These are phyloP conservation scores for Neopestalotiopsis sp. DNA, from an alignment of 2,329 filamentous ascomycete genomes.

Conservation along the genomic window DNA sequence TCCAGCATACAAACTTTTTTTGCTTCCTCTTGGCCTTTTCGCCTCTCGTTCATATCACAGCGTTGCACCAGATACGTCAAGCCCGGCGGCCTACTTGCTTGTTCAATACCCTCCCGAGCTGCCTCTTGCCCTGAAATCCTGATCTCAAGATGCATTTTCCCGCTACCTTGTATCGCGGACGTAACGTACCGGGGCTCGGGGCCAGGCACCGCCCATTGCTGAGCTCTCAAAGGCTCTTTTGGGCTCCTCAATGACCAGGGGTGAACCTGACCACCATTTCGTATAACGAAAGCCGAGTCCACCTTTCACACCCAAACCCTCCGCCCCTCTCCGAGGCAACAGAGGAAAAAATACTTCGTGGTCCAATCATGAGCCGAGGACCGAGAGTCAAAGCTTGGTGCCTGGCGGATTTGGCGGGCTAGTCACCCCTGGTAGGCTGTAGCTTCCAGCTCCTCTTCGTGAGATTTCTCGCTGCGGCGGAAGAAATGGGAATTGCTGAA, in stretches of 20 bases:
- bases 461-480: constrained; percentile 7
- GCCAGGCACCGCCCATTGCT: constrained; percentile 1
- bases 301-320: not conserved
- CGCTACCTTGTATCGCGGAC: not conserved
- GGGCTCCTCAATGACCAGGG: not conserved
- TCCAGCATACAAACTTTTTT: constrained; percentile 13
- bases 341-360: not conserved
- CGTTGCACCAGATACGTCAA: not conserved
- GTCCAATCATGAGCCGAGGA: constrained; percentile 8
- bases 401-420: not conserved
- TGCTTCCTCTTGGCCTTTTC: not conserved
- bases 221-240: not conserved
- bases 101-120: not conserved
- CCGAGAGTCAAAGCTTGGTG: constrained; percentile 2
- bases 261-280: constrained; percentile 5
- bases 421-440: not conserved
- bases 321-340: constrained; percentile 13
- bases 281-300: constrained; percentile 12
- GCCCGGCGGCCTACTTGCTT: not conserved
- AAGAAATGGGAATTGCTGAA: not conserved
- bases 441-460: not conserved
- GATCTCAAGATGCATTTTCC: not conserved
- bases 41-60: not conserved
- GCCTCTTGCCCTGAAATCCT: not conserved
- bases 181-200: not conserved